A percentile compares a stretch with the other conserved stretches of the same genome.
Evolutionary conservation across 805 yeast species (phyloP).

Genomic region (Lipomyces spencermartinsiae): DNA sequence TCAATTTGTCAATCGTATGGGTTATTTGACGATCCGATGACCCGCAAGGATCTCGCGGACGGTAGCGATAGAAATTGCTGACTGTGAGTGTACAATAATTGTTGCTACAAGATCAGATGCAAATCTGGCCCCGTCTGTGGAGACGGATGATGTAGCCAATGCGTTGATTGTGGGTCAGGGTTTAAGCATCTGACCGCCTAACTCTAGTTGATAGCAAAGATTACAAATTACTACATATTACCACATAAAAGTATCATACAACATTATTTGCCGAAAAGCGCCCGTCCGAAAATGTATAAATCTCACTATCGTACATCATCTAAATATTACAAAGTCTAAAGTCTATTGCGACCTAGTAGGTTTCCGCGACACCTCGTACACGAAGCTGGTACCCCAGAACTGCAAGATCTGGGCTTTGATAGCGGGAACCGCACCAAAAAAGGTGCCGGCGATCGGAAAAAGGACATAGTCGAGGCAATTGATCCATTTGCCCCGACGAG

Average conservation of each 20-base stretch:
- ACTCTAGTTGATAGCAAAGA: too few relatives aligned
- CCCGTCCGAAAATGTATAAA: not conserved
- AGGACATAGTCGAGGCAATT: constrained; percentile 32
- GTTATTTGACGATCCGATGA: not conserved
- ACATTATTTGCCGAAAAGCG: not conserved
- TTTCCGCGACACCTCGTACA: constrained; percentile 35
- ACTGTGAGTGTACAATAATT: not conserved
- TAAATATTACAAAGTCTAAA: not conserved
- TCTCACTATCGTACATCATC: not conserved
- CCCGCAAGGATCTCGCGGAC: not conserved
- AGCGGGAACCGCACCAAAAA: constrained; percentile 39
- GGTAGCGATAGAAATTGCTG: too few relatives aligned
- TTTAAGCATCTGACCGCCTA: too few relatives aligned
- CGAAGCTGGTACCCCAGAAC: constrained; percentile 31
- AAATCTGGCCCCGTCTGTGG: too few relatives aligned
- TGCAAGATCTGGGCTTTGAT: constrained; percentile 37
- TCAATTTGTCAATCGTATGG: not conserved
- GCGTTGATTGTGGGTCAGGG: too few relatives aligned
- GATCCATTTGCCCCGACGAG: constrained; percentile 11
- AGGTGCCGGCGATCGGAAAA: constrained; percentile 38
- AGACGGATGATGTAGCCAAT: not conserved
- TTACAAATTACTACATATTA: not conserved
- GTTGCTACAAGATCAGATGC: not conserved
- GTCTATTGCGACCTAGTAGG: constrained; percentile 19
- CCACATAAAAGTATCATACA: not conserved